A percentile compares a stretch with the other conserved stretches of the same genome.
Evolutionary conservation across 176 grass and related monocot species (phyloP).

Genomic region (Zoysia pacifica): DNA sequence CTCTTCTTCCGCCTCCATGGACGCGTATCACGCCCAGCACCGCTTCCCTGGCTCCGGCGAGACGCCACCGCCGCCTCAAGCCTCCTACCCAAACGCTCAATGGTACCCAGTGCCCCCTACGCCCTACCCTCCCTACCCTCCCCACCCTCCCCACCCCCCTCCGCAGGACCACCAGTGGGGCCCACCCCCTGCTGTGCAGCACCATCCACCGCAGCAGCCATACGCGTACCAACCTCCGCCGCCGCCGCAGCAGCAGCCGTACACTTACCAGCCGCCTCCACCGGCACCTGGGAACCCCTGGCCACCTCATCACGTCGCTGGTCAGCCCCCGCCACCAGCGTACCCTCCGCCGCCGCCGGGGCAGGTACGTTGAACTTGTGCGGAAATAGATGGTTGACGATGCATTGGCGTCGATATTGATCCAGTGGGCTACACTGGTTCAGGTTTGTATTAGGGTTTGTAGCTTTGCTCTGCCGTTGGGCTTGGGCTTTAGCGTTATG

Average conservation of each 20-base stretch:
- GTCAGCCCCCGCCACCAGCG: slow-evolving; percentile 26
- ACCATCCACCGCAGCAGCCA: slow-evolving; percentile 26
- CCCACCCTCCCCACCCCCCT: slow-evolving; percentile 42
- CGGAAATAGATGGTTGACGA: background rate
- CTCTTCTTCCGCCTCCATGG: slow-evolving; percentile 44
- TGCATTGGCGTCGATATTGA: background rate
- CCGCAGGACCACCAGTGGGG: slow-evolving; percentile 60
- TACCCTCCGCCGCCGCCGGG: slow-evolving; percentile 48
- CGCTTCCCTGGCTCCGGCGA: slow-evolving; percentile 50
- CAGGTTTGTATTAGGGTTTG: slow-evolving; percentile 31
- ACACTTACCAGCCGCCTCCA: slow-evolving; percentile 14
- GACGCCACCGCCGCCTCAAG: slow-evolving; percentile 20
- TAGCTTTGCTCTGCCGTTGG: no score
- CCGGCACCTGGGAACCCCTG: slow-evolving; percentile 35
- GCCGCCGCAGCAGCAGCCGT: slow-evolving; percentile 24
- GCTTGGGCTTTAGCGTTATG: no score
- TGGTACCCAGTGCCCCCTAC: slow-evolving; percentile 38
- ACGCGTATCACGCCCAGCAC: slow-evolving; percentile 48
- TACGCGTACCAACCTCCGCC: slow-evolving; percentile 48
- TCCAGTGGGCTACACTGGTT: background rate
- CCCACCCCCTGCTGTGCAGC: slow-evolving; percentile 41
- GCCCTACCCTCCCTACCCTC: slow-evolving; percentile 39
- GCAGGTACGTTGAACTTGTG: slow-evolving; percentile 40
- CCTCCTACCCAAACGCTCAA: slow-evolving; percentile 26
- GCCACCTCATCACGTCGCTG: slow-evolving; percentile 39